Conservation (phyloP, 192 early-diverging fungal species). For the Podochytrium sp. region DNA sequence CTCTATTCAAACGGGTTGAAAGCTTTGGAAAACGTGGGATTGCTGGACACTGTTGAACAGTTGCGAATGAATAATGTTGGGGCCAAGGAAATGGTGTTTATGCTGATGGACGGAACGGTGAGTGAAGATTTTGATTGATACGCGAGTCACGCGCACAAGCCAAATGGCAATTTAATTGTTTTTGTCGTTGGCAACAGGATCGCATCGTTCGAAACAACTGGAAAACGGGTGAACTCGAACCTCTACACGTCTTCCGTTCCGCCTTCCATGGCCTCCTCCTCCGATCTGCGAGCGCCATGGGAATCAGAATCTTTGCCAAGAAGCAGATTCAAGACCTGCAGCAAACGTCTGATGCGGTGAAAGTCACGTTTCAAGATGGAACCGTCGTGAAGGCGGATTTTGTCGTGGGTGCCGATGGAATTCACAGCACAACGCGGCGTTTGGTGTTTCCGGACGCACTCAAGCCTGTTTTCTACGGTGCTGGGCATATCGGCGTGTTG, state of each 20-base stretch:
- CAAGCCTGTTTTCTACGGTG: neutral
- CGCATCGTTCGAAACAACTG: too few relatives aligned
- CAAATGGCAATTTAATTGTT: too few relatives aligned
- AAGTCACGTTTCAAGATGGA: conserved; percentile 19
- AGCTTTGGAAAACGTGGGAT: neutral
- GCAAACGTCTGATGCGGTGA: neutral
- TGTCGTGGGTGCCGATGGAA: conserved; percentile 24
- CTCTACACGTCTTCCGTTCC: too few relatives aligned
- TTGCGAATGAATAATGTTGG: too few relatives aligned
- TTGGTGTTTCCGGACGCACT: conserved; percentile 41
- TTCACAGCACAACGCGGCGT: neutral
- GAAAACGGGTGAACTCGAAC: too few relatives aligned
- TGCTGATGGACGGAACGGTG: too few relatives aligned
- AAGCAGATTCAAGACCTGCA: neutral
- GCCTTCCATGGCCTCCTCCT: too few relatives aligned
- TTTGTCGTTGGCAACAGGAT: too few relatives aligned
- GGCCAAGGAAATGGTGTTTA: too few relatives aligned
- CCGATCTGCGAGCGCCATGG: neutral
- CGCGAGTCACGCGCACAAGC: too few relatives aligned
- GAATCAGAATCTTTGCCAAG: neutral
- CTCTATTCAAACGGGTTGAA: neutral
- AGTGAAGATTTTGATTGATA: too few relatives aligned
- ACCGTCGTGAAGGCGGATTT: neutral
- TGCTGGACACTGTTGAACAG: neutral
- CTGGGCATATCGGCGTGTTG: neutral